These are phyloP conservation scores for Pinus taeda DNA, from an alignment of 75 land plant species.

Conservation along the genomic window DNA sequence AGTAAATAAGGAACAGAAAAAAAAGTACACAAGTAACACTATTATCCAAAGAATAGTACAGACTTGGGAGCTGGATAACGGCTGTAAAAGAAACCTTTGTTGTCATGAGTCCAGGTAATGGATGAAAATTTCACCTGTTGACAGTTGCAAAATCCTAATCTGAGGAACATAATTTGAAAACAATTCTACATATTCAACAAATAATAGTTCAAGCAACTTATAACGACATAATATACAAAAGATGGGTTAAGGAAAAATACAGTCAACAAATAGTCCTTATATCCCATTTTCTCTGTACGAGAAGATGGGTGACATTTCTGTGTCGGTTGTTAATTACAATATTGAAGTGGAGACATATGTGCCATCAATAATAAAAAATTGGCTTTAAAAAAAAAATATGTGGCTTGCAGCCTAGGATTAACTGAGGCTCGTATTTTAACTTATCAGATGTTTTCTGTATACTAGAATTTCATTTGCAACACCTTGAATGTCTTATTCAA, in stretches of 20 bases:
- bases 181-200: not conserved
- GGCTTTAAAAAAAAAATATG: not conserved
- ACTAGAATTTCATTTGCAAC: not conserved
- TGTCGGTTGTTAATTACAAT: not conserved
- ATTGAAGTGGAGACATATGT: too few relatives aligned
- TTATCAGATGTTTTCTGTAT: not conserved
- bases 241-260: too few relatives aligned
- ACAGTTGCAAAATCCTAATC: too few relatives aligned
- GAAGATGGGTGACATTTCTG: not conserved
- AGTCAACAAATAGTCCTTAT: too few relatives aligned
- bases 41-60: slow-evolving; percentile 11
- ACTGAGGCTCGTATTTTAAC: not conserved
- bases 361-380: too few relatives aligned
- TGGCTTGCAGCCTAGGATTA: not conserved
- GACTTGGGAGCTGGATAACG: slow-evolving; percentile 93
- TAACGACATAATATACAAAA: not conserved
- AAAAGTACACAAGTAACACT: not conserved
- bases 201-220: slow-evolving; percentile 40
- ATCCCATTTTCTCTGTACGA: not conserved
- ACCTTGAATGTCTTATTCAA: not conserved
- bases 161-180: not conserved
- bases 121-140: slow-evolving; percentile 88
- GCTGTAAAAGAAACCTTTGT: slow-evolving; percentile 96
- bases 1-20: not conserved
- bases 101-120: slow-evolving; percentile 91